phyloP scores from a whole-genome alignment of 1,284 basidiomycete genomes.

The Ceratobasidium theobromae region DNA sequence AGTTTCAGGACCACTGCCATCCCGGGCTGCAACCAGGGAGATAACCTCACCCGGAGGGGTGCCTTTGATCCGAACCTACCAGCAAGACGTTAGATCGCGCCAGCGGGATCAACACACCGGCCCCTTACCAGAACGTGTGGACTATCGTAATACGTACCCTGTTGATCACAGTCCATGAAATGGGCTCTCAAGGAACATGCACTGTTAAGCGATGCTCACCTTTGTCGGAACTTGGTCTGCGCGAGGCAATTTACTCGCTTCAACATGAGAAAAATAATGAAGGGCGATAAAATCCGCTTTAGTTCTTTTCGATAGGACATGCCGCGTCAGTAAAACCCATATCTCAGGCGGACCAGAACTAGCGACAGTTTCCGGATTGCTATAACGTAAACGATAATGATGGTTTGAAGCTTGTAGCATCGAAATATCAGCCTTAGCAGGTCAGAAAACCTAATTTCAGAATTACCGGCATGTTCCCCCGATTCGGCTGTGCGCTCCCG shows the following conservation, averaged over 20 bases:
- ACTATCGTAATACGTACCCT: constrained; percentile 44
- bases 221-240: constrained; percentile 10
- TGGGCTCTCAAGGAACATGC: too few relatives aligned
- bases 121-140: constrained; percentile 65
- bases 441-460: not conserved
- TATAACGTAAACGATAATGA: constrained; percentile 35
- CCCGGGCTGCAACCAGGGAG: constrained; percentile 63
- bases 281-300: constrained; percentile 71
- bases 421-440: not conserved
- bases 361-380: not conserved
- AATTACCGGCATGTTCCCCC: constrained; percentile 7
- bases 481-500: constrained; percentile 3
- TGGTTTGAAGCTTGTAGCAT: constrained; percentile 33
- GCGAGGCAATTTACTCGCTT: constrained; percentile 3
- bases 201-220: too few relatives aligned
- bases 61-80: constrained; percentile 45
- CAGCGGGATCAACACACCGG: constrained; percentile 36
- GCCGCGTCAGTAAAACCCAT: constrained; percentile 81
- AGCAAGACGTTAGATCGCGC: not conserved
- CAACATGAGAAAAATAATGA: constrained; percentile 49
- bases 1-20: constrained; percentile 58
- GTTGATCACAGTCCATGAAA: too few relatives aligned
- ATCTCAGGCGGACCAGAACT: constrained; percentile 47
- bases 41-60: constrained; percentile 49
- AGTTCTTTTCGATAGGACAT: constrained; percentile 60